Evolutionary conservation across 768 basidiomycete species (phyloP).

Genomic region (Agaricus blazei): DNA sequence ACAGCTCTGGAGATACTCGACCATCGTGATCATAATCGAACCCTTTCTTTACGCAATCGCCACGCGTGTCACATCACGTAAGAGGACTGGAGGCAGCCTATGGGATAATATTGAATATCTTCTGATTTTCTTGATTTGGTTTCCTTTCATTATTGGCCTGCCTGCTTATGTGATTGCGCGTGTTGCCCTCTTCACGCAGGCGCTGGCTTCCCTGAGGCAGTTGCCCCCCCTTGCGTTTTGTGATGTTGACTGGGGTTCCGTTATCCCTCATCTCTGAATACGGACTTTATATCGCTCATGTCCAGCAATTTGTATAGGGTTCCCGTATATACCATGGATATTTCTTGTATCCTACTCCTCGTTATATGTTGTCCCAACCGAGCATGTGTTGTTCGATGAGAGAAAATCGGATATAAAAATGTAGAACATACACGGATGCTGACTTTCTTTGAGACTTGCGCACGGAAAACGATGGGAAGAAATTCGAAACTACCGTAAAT

Average conservation of each 20-base stretch:
- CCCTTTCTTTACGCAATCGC: not conserved
- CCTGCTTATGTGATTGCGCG: conserved; percentile 2
- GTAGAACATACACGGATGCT: no score
- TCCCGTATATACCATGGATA: no score
- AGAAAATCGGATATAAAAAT: no score
- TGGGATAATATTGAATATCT: not conserved
- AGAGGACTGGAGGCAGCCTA: not conserved
- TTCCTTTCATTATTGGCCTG: conserved; percentile 1
- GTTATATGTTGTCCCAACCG: no score
- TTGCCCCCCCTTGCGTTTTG: not conserved
- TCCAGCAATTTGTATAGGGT: no score
- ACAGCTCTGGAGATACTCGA: not conserved
- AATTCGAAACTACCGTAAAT: no score
- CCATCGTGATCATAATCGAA: not conserved
- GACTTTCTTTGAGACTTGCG: no score
- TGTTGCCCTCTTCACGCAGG: not conserved
- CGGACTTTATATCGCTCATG: no score
- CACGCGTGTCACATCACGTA: not conserved
- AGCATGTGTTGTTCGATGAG: no score
- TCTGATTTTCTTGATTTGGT: not conserved
- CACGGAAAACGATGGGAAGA: no score
- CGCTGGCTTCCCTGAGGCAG: not conserved
- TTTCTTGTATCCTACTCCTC: no score
- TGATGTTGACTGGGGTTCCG: not conserved
- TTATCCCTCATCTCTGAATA: not conserved